Evolutionary conservation across 768 basidiomycete genomes (phyloP).

Genomic region (Mrakia gelida): DNA sequence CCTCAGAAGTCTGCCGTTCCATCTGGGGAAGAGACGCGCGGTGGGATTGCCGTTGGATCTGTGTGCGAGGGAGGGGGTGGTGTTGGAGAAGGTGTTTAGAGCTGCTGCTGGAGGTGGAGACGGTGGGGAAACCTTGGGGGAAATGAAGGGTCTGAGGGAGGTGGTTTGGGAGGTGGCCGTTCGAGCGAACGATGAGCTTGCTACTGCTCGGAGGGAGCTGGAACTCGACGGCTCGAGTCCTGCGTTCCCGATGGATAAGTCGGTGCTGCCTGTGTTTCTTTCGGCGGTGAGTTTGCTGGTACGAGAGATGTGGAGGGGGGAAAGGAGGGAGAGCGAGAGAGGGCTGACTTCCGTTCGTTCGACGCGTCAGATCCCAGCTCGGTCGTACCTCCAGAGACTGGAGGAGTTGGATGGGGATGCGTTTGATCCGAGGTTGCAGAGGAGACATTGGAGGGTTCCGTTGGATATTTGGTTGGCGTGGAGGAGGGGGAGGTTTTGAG

Average conservation of each 20-base stretch:
- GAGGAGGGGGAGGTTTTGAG: conserved; percentile 30
- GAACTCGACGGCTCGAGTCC: conserved; percentile 40
- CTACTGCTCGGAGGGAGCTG: conserved; percentile 68
- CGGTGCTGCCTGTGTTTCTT: conserved; percentile 67
- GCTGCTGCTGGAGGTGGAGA: conserved; percentile 42
- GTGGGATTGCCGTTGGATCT: conserved; percentile 73
- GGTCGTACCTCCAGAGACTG: conserved; percentile 59
- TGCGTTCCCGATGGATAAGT: conserved; percentile 48
- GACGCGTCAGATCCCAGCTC: conserved; percentile 58
- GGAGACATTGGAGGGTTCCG: conserved; percentile 70
- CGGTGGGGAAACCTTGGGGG: conserved; percentile 37
- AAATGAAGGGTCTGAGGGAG: conserved; percentile 59
- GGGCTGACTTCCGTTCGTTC: neutral
- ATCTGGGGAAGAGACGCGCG: conserved; percentile 59
- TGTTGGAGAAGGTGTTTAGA: conserved; percentile 69
- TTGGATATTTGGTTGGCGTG: conserved; percentile 60
- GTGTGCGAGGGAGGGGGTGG: conserved; percentile 69
- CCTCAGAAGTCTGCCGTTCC: conserved; percentile 71
- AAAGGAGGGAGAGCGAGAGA: neutral
- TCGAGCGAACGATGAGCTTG: conserved; percentile 71
- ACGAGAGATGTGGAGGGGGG: too few relatives aligned
- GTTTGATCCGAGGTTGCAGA: conserved; percentile 60
- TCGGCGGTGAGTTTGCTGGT: conserved; percentile 52
- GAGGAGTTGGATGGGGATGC: conserved; percentile 69
- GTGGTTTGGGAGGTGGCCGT: conserved; percentile 81